A percentile compares a stretch with the other conserved stretches of the same genome.
Conservation (phyloP, 2,329 filamentous ascomycete species). For the Canariomyces notabilis region DNA sequence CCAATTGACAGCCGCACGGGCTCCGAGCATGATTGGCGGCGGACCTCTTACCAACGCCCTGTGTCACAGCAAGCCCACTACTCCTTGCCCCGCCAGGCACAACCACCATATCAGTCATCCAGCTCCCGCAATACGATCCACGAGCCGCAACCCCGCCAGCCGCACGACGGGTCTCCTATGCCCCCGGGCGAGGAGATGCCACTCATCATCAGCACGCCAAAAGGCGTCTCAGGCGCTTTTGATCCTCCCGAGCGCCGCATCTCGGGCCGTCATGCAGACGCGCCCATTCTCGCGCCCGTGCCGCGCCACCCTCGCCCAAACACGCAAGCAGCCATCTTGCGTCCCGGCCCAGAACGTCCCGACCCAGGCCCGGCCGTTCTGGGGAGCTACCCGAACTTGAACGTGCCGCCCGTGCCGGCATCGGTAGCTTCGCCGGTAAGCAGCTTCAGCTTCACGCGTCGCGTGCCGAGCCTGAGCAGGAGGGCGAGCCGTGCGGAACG, state of each 20-base stretch:
- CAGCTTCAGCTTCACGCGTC: conserved; percentile 30
- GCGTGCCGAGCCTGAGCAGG: conserved; percentile 40
- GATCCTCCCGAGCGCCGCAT: conserved; percentile 38
- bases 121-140: conserved; percentile 10
- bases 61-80: conserved; percentile 23
- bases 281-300: conserved; percentile 49
- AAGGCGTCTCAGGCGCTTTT: conserved; percentile 49
- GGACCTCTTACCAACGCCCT: conserved; percentile 20
- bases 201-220: conserved; percentile 57
- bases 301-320: conserved; percentile 44
- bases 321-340: conserved; percentile 32
- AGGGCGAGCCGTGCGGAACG: conserved; percentile 53
- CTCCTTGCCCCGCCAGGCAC: conserved; percentile 10
- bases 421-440: conserved; percentile 31
- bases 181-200: conserved; percentile 43
- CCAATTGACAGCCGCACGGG: conserved; percentile 34
- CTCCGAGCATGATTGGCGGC: conserved; percentile 17
- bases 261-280: conserved; percentile 34
- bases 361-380: conserved; percentile 31
- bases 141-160: conserved; percentile 19
- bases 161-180: conserved; percentile 26
- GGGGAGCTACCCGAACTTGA: too few species aligned
- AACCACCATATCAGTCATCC: conserved; percentile 8
- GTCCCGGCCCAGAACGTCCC: conserved; percentile 48
- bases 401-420: conserved; percentile 26